phyloP scores from a whole-genome alignment of 1,284 basidiomycete species.

The Papiliotrema nemorosa region DNA sequence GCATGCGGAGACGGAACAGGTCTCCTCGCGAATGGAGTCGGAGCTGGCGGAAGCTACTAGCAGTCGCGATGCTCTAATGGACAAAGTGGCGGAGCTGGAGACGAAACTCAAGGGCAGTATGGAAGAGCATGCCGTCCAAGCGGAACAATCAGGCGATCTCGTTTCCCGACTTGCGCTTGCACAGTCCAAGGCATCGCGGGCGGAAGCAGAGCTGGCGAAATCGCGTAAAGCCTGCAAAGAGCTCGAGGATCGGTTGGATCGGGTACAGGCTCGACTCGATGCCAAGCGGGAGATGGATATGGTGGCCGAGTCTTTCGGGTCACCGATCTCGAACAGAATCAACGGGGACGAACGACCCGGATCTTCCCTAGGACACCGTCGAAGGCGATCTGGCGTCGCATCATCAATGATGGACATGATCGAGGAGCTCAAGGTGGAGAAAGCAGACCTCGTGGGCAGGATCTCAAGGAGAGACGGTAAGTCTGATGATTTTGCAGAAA shows the following conservation, averaged over 20 bases:
- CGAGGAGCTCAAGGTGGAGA: slow-evolving; percentile 1
- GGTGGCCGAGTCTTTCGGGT: not conserved
- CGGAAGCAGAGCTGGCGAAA: not conserved
- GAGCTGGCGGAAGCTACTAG: not conserved
- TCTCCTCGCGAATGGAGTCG: not conserved
- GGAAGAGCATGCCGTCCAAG: not conserved
- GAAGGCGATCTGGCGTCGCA: not conserved
- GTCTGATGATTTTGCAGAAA: not conserved
- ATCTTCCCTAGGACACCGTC: not conserved
- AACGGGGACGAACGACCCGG: not conserved
- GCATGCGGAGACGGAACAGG: not conserved
- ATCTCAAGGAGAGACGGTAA: slow-evolving; percentile 6
- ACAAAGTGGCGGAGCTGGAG: not conserved
- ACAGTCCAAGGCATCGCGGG: not conserved
- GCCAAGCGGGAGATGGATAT: slow-evolving; percentile 1
- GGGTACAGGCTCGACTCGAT: not conserved
- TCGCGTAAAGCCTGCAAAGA: not conserved
- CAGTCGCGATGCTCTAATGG: not conserved
- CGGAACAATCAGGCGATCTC: not conserved
- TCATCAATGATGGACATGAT: not conserved
- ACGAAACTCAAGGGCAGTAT: not conserved
- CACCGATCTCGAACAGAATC: too few relatives aligned
- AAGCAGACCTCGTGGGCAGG: not conserved
- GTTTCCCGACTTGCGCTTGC: not conserved
- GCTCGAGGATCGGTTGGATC: not conserved